phyloP scores from a whole-genome alignment of 441 rosid species.

The Populus hybrid region DNA sequence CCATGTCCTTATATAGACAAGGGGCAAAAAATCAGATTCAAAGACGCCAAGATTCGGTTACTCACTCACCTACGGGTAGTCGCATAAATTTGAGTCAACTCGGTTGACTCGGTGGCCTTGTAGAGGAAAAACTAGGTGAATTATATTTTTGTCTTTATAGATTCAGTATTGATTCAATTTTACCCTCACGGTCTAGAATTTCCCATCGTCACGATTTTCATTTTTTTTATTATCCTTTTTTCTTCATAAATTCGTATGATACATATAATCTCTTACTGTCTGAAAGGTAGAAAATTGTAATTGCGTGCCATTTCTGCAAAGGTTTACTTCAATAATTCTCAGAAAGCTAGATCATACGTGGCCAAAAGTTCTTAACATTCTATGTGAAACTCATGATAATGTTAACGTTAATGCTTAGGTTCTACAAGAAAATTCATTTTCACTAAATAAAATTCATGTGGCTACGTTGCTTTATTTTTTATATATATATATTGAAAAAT shows the following conservation, averaged over 20 bases:
- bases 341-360: too few relatives aligned
- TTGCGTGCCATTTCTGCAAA: too few relatives aligned
- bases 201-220: neutral
- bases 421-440: too few relatives aligned
- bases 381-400: too few relatives aligned
- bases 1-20: slow-evolving; percentile 19
- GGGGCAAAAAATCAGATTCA: slow-evolving; percentile 24
- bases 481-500: too few relatives aligned
- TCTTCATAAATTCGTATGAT: too few relatives aligned
- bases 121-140: neutral
- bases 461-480: neutral
- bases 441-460: neutral
- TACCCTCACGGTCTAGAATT: neutral
- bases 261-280: too few relatives aligned
- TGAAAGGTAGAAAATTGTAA: too few relatives aligned
- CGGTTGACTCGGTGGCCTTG: slow-evolving; percentile 3
- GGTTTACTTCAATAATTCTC: too few relatives aligned
- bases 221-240: too few relatives aligned
- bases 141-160: neutral
- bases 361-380: too few relatives aligned
- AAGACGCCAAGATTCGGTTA: slow-evolving; percentile 43
- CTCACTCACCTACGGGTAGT: slow-evolving; percentile 31
- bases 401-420: too few relatives aligned
- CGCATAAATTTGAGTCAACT: slow-evolving; percentile 43
- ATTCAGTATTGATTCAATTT: neutral